Evolutionary conservation across 1,139 yeast species (phyloP).

Genomic region (Hyphopichia wangnamkhiaoensis): DNA sequence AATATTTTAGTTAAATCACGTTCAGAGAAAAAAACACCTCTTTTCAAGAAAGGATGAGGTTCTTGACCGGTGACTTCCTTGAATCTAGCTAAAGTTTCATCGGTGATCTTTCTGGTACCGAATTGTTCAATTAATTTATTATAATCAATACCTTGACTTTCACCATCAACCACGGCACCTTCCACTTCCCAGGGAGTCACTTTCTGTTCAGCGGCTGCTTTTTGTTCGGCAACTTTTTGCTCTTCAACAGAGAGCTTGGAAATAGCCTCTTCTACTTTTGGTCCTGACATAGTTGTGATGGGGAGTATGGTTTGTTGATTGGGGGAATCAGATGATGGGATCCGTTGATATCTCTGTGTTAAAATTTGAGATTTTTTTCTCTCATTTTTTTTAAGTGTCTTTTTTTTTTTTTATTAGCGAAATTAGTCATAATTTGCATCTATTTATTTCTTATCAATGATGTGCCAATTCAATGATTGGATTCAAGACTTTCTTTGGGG

Average conservation of each 20-base stretch:
- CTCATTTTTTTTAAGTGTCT: no score
- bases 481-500: no score
- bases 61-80: conserved; percentile 79
- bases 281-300: neutral
- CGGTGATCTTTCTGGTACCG: conserved; percentile 76
- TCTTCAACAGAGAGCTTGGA: conserved; percentile 22
- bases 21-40: conserved; percentile 93
- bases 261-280: conserved; percentile 24
- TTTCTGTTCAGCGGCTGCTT: conserved; percentile 53
- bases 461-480: no score
- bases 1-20: conserved; percentile 81
- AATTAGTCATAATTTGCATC: no score
- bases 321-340: no score
- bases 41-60: conserved; percentile 90
- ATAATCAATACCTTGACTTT: conserved; percentile 85
- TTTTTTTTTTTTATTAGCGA: no score
- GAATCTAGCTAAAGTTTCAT: conserved; percentile 76
- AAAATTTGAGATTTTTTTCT: no score
- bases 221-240: conserved; percentile 10
- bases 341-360: no score
- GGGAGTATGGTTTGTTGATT: neutral
- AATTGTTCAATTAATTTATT: conserved; percentile 82
- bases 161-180: conserved; percentile 96
- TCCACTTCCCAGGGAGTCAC: conserved; percentile 99
- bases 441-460: no score